Evolutionary conservation across 352 stramenopile genomes (phyloP).

Genomic region (Globisporangium perplexum): DNA sequence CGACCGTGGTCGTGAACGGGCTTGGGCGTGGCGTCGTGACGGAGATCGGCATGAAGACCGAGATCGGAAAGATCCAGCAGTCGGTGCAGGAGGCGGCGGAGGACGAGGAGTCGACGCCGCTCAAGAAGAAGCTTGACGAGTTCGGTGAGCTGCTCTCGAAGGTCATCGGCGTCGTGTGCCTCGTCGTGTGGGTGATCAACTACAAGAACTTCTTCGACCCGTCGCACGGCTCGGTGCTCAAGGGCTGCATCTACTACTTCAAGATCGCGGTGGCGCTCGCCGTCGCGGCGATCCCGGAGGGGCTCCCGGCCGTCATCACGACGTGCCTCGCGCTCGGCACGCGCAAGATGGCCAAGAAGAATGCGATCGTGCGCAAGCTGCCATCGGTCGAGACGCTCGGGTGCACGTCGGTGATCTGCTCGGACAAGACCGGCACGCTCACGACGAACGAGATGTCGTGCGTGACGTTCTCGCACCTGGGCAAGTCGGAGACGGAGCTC

Average conservation of each 20-base stretch:
- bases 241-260: slow-evolving; percentile 98
- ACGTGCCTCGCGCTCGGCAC: slow-evolving; percentile 94
- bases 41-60: slow-evolving; percentile 96
- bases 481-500: slow-evolving; percentile 61
- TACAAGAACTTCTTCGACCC: slow-evolving; percentile 96
- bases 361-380: slow-evolving; percentile 98
- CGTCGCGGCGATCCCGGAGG: slow-evolving; percentile 98
- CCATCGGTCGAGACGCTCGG: slow-evolving; percentile 97
- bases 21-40: slow-evolving; percentile 92
- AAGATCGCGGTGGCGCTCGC: slow-evolving; percentile 98
- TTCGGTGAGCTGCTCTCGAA: slow-evolving; percentile 96
- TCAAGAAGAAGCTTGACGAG: slow-evolving; percentile 98
- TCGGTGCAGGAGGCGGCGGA: slow-evolving; percentile 91
- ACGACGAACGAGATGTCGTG: slow-evolving; percentile 98
- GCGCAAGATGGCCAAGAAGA: slow-evolving; percentile 96
- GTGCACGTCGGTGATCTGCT: slow-evolving; percentile 95
- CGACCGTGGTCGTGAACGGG: slow-evolving; percentile 97
- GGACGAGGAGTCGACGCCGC: slow-evolving; percentile 93
- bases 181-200: slow-evolving; percentile 96
- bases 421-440: slow-evolving; percentile 93
- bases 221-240: slow-evolving; percentile 84
- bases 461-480: slow-evolving; percentile 70
- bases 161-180: slow-evolving; percentile 97
- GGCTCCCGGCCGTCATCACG: slow-evolving; percentile 98
- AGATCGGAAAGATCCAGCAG: slow-evolving; percentile 98